Evolutionary conservation across 768 basidiomycete species (phyloP).

Genomic region (Auriscalpium vulgare): DNA sequence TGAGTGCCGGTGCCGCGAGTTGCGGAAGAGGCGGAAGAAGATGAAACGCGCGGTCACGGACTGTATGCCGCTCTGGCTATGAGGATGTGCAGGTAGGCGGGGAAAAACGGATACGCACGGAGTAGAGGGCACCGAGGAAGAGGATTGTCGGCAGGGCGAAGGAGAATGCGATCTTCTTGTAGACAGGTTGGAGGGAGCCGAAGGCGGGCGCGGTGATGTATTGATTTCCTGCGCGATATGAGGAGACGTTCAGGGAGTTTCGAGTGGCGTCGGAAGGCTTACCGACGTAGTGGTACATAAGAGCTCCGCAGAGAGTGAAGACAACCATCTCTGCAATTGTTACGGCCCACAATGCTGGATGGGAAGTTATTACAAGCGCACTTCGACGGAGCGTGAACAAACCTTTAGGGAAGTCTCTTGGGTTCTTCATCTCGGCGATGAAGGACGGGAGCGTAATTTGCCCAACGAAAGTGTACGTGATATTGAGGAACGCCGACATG

Average conservation of each 20-base stretch:
- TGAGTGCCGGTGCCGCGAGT: conserved; percentile 28
- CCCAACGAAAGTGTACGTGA: conserved; percentile 37
- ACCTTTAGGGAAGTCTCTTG: conserved; percentile 39
- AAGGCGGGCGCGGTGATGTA: conserved; percentile 39
- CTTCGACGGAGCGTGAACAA: background rate
- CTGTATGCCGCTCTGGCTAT: conserved; percentile 12
- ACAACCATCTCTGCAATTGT: conserved; percentile 35
- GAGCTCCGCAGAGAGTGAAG: conserved; percentile 35
- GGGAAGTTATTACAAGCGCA: background rate
- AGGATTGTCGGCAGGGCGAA: conserved; percentile 40
- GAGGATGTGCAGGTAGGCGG: background rate
- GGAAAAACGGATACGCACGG: conserved; percentile 25
- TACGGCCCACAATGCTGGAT: conserved; percentile 33
- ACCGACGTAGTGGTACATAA: conserved; percentile 35
- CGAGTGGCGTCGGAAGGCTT: background rate
- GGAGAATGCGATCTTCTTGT: conserved; percentile 37
- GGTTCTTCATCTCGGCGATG: conserved; percentile 41
- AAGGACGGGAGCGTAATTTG: conserved; percentile 40
- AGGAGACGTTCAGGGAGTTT: background rate
- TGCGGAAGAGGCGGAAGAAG: conserved; percentile 36
- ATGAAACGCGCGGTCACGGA: conserved; percentile 36
- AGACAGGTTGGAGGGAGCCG: conserved; percentile 28
- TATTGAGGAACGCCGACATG: conserved; percentile 41
- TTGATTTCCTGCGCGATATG: conserved; percentile 25
- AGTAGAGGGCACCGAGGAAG: conserved; percentile 37